Conservation (phyloP, 2,329 filamentous ascomycete genomes). For the Phialocephala subalpina region DNA sequence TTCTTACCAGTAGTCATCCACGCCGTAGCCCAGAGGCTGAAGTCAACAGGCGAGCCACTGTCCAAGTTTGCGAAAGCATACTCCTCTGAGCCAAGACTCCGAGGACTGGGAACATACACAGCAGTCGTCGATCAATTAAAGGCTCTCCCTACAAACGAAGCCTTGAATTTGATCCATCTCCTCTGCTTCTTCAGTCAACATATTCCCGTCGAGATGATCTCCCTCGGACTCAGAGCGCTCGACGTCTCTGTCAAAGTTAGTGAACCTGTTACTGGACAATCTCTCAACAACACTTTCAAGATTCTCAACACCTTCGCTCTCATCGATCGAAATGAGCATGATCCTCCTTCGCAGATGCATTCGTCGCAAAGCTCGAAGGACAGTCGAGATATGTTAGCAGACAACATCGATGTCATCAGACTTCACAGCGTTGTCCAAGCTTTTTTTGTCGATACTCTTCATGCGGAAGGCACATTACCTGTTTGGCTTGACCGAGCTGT, state of each 20-base stretch:
- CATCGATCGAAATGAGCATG: slow-evolving; percentile 57
- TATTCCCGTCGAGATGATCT: slow-evolving; percentile 71
- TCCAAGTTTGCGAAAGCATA: slow-evolving; percentile 67
- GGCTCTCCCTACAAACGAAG: slow-evolving; percentile 56
- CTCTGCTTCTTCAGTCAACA: slow-evolving; percentile 71
- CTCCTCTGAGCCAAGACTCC: slow-evolving; percentile 61
- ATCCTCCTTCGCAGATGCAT: slow-evolving; percentile 33
- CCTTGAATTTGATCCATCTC: slow-evolving; percentile 70
- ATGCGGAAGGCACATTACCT: slow-evolving; percentile 47
- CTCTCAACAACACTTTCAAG: slow-evolving; percentile 56
- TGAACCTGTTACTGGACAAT: slow-evolving; percentile 43
- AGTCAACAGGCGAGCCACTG: slow-evolving; percentile 66
- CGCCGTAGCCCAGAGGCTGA: slow-evolving; percentile 68
- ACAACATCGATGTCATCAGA: slow-evolving; percentile 58
- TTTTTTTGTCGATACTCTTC: slow-evolving; percentile 58
- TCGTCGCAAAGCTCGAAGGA: slow-evolving; percentile 44
- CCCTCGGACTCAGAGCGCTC: slow-evolving; percentile 56
- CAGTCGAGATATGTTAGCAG: slow-evolving; percentile 52
- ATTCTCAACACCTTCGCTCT: slow-evolving; percentile 60
- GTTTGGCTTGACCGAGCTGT: slow-evolving; percentile 60
- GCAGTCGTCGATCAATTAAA: slow-evolving; percentile 59
- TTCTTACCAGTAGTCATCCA: slow-evolving; percentile 74
- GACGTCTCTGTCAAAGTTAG: slow-evolving; percentile 56
- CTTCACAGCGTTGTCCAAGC: slow-evolving; percentile 61
- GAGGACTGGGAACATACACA: slow-evolving; percentile 55